These are phyloP conservation scores for Penicillium brevicompactum DNA, from an alignment of 2,329 filamentous ascomycete species.

Conservation along the genomic window DNA sequence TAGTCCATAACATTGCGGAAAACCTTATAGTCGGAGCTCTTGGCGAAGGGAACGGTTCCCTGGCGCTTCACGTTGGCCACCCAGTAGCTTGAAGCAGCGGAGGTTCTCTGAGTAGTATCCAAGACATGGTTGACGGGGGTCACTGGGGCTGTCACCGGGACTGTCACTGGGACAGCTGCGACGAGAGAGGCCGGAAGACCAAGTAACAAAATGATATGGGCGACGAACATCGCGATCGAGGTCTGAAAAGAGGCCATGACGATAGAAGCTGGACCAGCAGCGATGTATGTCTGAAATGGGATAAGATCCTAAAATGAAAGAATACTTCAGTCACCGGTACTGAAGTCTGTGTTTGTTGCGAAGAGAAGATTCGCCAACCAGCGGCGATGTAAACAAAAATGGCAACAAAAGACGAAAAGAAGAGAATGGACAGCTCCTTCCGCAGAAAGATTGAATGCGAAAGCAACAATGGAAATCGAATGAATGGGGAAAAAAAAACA, in stretches of 20 bases:
- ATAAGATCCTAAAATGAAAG: slow-evolving; percentile 16
- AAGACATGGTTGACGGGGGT: slow-evolving; percentile 9
- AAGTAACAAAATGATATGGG: slow-evolving; percentile 37
- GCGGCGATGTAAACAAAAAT: slow-evolving; percentile 10
- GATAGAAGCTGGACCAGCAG: slow-evolving; percentile 36
- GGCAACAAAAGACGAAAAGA: slow-evolving; percentile 12
- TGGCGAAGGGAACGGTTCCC: slow-evolving; percentile 67
- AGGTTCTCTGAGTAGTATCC: slow-evolving; percentile 10
- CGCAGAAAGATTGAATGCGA: slow-evolving; percentile 12
- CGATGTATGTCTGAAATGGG: slow-evolving; percentile 12
- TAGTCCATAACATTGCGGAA: slow-evolving; percentile 78
- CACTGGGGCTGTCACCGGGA: slow-evolving; percentile 13
- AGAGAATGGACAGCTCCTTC: slow-evolving; percentile 9
- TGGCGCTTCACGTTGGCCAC: slow-evolving; percentile 68
- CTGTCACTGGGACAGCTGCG: slow-evolving; percentile 32
- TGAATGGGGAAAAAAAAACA: slow-evolving; percentile 8
- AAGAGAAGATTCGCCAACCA: slow-evolving; percentile 13
- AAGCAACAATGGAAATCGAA: slow-evolving; percentile 10
- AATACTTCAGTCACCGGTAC: slow-evolving; percentile 32
- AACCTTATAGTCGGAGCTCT: slow-evolving; percentile 63
- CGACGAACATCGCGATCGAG: slow-evolving; percentile 29
- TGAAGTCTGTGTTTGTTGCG: slow-evolving; percentile 9
- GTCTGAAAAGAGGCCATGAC: slow-evolving; percentile 29
- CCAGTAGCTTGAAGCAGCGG: slow-evolving; percentile 64
- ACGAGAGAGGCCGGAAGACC: slow-evolving; percentile 30